Evolutionary conservation across 352 stramenopile species (phyloP).

Genomic region (Phytophthora pluvialis): DNA sequence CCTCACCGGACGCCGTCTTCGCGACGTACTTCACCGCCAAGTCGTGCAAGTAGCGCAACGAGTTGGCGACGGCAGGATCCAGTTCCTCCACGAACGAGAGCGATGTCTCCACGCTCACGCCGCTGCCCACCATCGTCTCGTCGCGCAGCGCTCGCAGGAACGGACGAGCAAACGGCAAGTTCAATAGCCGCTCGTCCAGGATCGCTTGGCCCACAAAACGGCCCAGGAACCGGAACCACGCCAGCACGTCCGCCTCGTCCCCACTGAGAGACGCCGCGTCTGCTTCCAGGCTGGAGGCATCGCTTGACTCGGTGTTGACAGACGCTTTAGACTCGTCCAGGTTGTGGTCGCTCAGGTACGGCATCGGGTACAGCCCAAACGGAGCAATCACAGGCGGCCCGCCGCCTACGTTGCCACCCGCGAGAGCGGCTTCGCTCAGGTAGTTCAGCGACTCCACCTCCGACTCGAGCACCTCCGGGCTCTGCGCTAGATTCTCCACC

Average conservation of each 20-base stretch:
- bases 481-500: slow-evolving; percentile 46
- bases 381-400: slow-evolving; percentile 53
- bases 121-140: slow-evolving; percentile 54
- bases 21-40: slow-evolving; percentile 29
- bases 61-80: slow-evolving; percentile 73
- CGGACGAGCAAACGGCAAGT: slow-evolving; percentile 78
- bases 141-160: slow-evolving; percentile 69
- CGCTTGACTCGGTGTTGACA: slow-evolving; percentile 2
- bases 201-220: slow-evolving; percentile 77
- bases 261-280: slow-evolving; percentile 22
- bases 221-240: slow-evolving; percentile 79
- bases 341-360: slow-evolving; percentile 23
- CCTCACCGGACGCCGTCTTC: slow-evolving; percentile 1
- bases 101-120: slow-evolving; percentile 52
- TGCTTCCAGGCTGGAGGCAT: slow-evolving; percentile 18
- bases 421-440: slow-evolving; percentile 49
- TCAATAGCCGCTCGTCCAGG: slow-evolving; percentile 84
- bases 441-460: slow-evolving; percentile 71
- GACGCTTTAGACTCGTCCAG: slow-evolving; percentile 25
- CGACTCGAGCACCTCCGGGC: slow-evolving; percentile 69
- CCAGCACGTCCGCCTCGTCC: slow-evolving; percentile 39
- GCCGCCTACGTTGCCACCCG: slow-evolving; percentile 29
- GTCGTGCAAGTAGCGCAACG: slow-evolving; percentile 62
- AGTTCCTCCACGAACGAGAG: slow-evolving; percentile 69
- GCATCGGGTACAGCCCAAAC: slow-evolving; percentile 62